Conservation (phyloP, 805 yeast species). For the Candida vartiovaarae region DNA sequence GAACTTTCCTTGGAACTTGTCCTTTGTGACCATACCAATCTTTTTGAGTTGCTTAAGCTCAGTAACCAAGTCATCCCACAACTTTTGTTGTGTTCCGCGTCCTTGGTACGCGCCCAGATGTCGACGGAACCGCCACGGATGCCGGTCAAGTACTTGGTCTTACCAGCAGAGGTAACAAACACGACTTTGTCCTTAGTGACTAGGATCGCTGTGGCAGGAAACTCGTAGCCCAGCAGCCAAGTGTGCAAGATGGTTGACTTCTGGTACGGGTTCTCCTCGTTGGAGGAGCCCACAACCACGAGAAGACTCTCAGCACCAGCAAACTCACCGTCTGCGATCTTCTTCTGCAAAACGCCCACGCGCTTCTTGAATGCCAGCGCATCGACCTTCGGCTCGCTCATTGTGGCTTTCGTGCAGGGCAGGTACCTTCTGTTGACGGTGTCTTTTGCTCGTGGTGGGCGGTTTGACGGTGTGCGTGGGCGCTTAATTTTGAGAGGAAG, state of each 20-base stretch:
- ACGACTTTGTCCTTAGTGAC: conserved; percentile 52
- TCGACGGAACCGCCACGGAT: conserved; percentile 41
- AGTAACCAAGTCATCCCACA: conserved; percentile 50
- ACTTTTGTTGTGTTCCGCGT: conserved; percentile 64
- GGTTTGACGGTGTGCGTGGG: no score
- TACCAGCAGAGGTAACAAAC: conserved; percentile 74
- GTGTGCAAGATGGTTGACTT: conserved; percentile 81
- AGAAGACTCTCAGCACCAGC: conserved; percentile 44
- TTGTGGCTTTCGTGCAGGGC: conserved; percentile 13
- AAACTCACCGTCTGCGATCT: conserved; percentile 23
- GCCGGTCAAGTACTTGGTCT: conserved; percentile 70
- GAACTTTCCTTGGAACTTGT: conserved; percentile 76
- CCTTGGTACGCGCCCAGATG: conserved; percentile 76
- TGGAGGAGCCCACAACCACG: conserved; percentile 76
- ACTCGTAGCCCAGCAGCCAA: conserved; percentile 93
- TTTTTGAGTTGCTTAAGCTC: conserved; percentile 38
- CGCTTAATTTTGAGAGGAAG: no score
- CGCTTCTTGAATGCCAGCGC: conserved; percentile 45
- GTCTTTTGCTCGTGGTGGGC: no score
- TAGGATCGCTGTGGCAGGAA: conserved; percentile 80
- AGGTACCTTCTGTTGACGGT: no score
- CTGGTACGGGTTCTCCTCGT: conserved; percentile 84
- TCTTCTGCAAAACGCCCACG: conserved; percentile 36
- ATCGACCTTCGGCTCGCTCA: conserved; percentile 58
- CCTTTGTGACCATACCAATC: conserved; percentile 69